A percentile compares a stretch with the other conserved stretches of the same genome.
Evolutionary conservation across 257 asterid genomes (phyloP).

Genomic region (Scutellaria baicalensis): DNA sequence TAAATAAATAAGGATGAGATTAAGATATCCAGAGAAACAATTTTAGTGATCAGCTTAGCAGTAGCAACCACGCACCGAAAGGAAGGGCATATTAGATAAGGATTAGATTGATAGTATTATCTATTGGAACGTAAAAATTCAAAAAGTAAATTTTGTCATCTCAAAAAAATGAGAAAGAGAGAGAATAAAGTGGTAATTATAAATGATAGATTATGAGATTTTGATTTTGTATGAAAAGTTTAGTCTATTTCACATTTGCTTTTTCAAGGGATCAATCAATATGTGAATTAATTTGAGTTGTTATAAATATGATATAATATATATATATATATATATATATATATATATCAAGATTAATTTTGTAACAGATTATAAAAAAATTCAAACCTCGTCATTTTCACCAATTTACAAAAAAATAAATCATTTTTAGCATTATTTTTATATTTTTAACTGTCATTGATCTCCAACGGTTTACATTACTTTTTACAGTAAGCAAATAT

Average conservation of each 20-base stretch:
- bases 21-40: background rate
- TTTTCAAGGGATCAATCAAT: background rate
- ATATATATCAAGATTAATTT: too few relatives aligned
- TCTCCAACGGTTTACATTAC: too few relatives aligned
- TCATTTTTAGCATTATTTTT: too few relatives aligned
- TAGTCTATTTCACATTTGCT: background rate
- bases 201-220: background rate
- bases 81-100: background rate
- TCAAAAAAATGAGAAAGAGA: too few relatives aligned
- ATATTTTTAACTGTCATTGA: too few relatives aligned
- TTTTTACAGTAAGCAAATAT: too few relatives aligned
- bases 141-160: background rate
- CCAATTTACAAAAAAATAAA: too few relatives aligned
- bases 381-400: too few relatives aligned
- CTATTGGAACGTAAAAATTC: background rate
- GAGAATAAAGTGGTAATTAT: background rate
- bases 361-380: too few relatives aligned
- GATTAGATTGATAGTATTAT: slow-evolving; percentile 5
- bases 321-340: too few relatives aligned
- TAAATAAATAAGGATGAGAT: background rate
- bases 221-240: background rate
- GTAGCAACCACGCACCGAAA: slow-evolving; percentile 10
- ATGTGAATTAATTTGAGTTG: too few relatives aligned
- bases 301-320: too few relatives aligned
- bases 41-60: background rate